A percentile compares a stretch with the other conserved stretches of the same genome.
Conservation (phyloP, 2,329 filamentous ascomycete genomes). For the Aspergillus japonicus region DNA sequence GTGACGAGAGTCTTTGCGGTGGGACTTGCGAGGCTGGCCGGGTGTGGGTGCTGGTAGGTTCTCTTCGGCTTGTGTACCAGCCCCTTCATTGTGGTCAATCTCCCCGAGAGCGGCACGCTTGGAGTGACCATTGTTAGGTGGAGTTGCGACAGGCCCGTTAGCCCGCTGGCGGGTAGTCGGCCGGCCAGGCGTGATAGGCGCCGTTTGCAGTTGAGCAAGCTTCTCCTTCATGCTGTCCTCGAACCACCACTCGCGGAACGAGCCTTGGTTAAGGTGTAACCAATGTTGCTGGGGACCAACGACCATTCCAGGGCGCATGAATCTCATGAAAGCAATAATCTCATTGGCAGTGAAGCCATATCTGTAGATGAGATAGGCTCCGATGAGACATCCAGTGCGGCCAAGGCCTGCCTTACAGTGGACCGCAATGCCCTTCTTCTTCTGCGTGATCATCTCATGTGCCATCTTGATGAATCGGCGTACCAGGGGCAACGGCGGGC, state of each 20-base stretch:
- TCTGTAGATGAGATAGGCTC: conserved; percentile 95
- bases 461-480: conserved; percentile 92
- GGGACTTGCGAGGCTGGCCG: conserved; percentile 89
- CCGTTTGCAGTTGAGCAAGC: conserved; percentile 64
- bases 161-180: conserved; percentile 61
- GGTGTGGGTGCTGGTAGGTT: conserved; percentile 93
- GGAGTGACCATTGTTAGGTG: conserved; percentile 73
- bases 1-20: conserved; percentile 70
- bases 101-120: conserved; percentile 87
- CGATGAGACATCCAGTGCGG: conserved; percentile 92
- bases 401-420: conserved; percentile 98
- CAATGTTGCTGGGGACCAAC: conserved; percentile 98
- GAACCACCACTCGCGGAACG: conserved; percentile 97
- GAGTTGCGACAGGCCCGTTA: conserved; percentile 73
- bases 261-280: conserved; percentile 94
- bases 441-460: conserved; percentile 87
- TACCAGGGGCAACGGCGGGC: conserved; percentile 83
- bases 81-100: conserved; percentile 74
- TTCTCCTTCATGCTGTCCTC: conserved; percentile 78
- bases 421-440: conserved; percentile 90
- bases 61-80: conserved; percentile 60
- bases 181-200: conserved; percentile 54
- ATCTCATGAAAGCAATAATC: conserved; percentile 96
- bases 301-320: conserved; percentile 98
- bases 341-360: conserved; percentile 97